Evolutionary conservation across 2,329 filamentous ascomycete genomes (phyloP).

Genomic region (Trichoderma semiorbis): DNA sequence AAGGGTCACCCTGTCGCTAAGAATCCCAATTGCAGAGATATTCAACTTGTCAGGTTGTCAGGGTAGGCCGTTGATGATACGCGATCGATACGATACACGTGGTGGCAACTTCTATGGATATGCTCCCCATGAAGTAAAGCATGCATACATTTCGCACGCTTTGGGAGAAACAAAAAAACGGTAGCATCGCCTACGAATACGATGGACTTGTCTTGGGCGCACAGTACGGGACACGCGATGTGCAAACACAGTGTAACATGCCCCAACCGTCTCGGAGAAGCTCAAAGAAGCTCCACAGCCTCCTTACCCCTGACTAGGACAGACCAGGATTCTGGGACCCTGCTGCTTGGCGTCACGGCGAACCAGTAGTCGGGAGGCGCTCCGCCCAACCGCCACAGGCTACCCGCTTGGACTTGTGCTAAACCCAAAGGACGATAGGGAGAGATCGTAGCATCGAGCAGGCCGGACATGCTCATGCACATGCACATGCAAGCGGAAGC

Average conservation of each 20-base stretch:
- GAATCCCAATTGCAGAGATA: background rate
- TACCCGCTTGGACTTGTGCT: constrained; percentile 1
- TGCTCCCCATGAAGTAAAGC: background rate
- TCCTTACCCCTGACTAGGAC: constrained; percentile 22
- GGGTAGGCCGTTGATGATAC: background rate
- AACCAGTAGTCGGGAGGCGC: constrained; percentile 18
- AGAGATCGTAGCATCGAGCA: constrained; percentile 18
- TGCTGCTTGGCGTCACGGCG: constrained; percentile 16
- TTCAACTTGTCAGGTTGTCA: background rate
- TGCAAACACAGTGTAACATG: constrained; percentile 14
- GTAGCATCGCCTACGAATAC: background rate
- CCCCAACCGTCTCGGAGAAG: constrained; percentile 13
- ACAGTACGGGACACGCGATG: background rate
- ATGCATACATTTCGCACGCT: background rate
- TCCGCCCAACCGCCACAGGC: constrained; percentile 20
- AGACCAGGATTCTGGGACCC: constrained; percentile 21
- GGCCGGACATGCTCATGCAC: constrained; percentile 7
- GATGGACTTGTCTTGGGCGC: background rate
- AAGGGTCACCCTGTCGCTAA: background rate
- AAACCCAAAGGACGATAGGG: constrained; percentile 17
- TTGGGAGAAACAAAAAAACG: background rate
- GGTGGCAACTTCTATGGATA: background rate
- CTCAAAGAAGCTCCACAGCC: constrained; percentile 2
- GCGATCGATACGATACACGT: constrained; percentile 4
- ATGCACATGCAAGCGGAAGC: constrained; percentile 5